Base-by-base conservation (phyloP, 2,329 filamentous ascomycete genomes). In the Laburnicola sp. region DNA sequence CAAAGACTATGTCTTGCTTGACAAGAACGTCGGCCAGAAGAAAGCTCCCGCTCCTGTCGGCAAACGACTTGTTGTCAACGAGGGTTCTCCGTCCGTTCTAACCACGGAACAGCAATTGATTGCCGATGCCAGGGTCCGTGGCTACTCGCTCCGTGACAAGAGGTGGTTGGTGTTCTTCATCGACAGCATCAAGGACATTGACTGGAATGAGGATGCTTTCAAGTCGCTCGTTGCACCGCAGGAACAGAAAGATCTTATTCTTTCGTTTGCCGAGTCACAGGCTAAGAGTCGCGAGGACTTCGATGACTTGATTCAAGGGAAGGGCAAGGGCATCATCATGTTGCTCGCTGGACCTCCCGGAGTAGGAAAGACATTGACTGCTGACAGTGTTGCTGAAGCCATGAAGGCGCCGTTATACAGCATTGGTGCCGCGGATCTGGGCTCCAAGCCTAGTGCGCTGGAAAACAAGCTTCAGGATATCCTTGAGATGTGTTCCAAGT, bases 401-500 rank as follows among this genome's bases (percentile, higher is more conserved):
- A 50, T 50, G 37, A 37, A 46, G 9, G 47, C 43, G 16, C 51
- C 51, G 21, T 25, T 54, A 21, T 94, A 95, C 70, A 89, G 89
- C 80, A 87, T 89, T 34, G 87, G 84, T 4, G 88, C 88, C 0
- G 89, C 89, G 11, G 89, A 94, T 70, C 79, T 96, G 0, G 89
- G 89, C 11, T 71, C 74, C 8, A 69, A 75, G 31, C 73, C 76
- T 0, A 50, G 60, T 0, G 62, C 64, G 10, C 54, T 96, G 1
- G 91, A 96, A 69, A 77, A 76, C 5, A 87, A 93, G 64, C 76
- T 96, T 6, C 87, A 91, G 66, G 88, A 89, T 70, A 90, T 94
- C 37, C 79, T 95, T 30, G 88, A 93, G 59, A 87, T 94, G 48
- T 89, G 89, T 38, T 88, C 91, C 60, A 75, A 72, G 51, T 82